Evolutionary conservation across 2,329 filamentous ascomycete genomes (phyloP), one percentile per base, ranked within the genome.

Genomic region (Fusarium buxicola): DNA sequence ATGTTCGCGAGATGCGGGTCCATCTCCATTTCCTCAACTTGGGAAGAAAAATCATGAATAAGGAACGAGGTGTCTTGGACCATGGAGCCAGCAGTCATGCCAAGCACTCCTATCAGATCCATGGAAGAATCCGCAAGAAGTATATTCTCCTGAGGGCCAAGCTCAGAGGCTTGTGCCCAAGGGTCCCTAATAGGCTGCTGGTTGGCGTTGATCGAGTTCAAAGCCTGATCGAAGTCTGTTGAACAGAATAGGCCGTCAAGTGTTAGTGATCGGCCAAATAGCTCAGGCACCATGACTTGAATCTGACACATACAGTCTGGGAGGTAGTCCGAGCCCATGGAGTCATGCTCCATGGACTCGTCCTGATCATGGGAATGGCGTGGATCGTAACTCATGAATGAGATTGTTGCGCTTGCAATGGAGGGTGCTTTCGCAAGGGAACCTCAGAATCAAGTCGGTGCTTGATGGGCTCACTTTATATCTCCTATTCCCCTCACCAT

Each of bases 301-400:
- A 30, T 25, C 16, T 48, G 44, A 52, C 44, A 67, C 66, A 45
- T 46, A 69, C 61, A 8, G 43, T 35, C 38, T 34, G 44, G 44
- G 25, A 28, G 32, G 45, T 69, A 54, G 54, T 41, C 55, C 66
- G 57, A 66, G 60, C 36, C 63, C 54, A 52, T 51, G 48, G 56
- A 53, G 43, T 38, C 34, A 12, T 56, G 31, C 55, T 49, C 53
- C 45, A 44, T 50, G 52, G 57, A 58, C 66, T 55, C 66, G 57
- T 60, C 49, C 47, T 51, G 51, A 34, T 41, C 40, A 46, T 24
- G 41, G 30, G 55, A 50, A 32, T 44, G 15, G 13, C 18, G 18
- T 44, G 15, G 16, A 32, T 32, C 8, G 28, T 51, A 30, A 45
- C 35, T 63, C 66, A 69, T 69, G 51, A 49, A 49, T 16, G 31